A percentile compares a stretch with the other conserved stretches of the same genome.
Evolutionary conservation across 257 asterid genomes (phyloP).

Genomic region (Solanum ossicruentum): DNA sequence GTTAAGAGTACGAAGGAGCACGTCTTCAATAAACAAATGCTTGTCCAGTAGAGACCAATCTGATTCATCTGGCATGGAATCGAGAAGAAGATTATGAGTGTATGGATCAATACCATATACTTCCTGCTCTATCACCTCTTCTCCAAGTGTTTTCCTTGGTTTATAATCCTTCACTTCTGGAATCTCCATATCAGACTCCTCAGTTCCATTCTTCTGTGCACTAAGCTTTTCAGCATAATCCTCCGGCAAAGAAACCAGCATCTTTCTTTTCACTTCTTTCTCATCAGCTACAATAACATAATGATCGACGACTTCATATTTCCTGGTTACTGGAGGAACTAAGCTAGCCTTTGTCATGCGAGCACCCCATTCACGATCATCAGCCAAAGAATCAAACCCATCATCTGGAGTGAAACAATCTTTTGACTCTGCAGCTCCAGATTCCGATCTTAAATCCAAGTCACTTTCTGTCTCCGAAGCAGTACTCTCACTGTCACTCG

Average conservation of each 20-base stretch:
- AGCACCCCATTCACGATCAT: constrained; percentile 99
- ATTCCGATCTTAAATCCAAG: constrained; percentile 41
- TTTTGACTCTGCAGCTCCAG: constrained; percentile 45
- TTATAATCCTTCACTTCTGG: constrained; percentile 93
- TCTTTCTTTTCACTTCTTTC: constrained; percentile 90
- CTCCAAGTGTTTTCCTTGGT: constrained; percentile 80
- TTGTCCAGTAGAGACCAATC: constrained; percentile 81
- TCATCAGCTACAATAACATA: constrained; percentile 88
- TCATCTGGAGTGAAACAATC: constrained; percentile 55
- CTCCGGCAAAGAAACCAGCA: constrained; percentile 92
- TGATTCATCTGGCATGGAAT: constrained; percentile 93
- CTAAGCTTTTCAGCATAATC: constrained; percentile 76
- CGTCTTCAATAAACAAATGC: constrained; percentile 86
- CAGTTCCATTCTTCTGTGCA: constrained; percentile 85
- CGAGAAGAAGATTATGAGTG: constrained; percentile 94
- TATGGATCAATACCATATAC: constrained; percentile 98
- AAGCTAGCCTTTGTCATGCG: constrained; percentile 97
- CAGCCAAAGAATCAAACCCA: constrained; percentile 71
- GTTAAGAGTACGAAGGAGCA: constrained; percentile 73
- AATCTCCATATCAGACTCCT: constrained; percentile 98
- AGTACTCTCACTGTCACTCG: constrained; percentile 53
- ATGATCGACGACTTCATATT: constrained; percentile 86
- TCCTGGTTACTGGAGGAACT: constrained; percentile 97
- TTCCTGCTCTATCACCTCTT: constrained; percentile 96
- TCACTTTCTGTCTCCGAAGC: constrained; percentile 92